Evolutionary conservation across 495 filamentous ascomycete species (phyloP).

Genomic region (Xylaria longipes): DNA sequence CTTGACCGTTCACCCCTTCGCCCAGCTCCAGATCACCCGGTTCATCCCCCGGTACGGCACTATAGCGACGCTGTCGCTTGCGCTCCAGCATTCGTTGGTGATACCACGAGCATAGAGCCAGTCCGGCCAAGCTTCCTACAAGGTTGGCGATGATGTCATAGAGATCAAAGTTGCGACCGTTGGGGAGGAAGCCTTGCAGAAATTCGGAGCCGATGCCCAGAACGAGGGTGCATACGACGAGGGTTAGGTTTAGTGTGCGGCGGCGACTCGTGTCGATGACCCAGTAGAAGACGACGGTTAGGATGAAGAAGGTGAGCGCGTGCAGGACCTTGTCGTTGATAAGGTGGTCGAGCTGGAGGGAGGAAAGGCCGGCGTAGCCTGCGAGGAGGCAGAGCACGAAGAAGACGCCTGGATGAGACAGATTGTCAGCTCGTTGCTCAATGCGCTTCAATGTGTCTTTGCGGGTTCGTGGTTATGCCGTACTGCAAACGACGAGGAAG

Average conservation of each 20-base stretch:
- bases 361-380: constrained; percentile 76
- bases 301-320: constrained; percentile 83
- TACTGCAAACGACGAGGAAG: neutral
- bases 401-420: constrained; percentile 67
- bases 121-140: constrained; percentile 71
- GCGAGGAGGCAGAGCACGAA: constrained; percentile 74
- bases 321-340: constrained; percentile 92
- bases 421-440: constrained; percentile 18
- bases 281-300: constrained; percentile 95
- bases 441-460: neutral
- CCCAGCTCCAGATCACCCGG: constrained; percentile 61
- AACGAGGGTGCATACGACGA: constrained; percentile 75
- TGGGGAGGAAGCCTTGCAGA: constrained; percentile 80
- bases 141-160: constrained; percentile 89
- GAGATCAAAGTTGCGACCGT: constrained; percentile 80
- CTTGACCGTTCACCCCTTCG: constrained; percentile 61
- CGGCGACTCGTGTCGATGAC: constrained; percentile 88
- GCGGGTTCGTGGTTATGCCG: neutral
- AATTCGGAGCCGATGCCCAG: constrained; percentile 87
- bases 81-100: constrained; percentile 95
- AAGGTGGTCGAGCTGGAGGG: constrained; percentile 58
- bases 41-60: constrained; percentile 61
- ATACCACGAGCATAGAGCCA: constrained; percentile 85
- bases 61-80: constrained; percentile 77
- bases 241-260: constrained; percentile 80